Conservation (phyloP, 1,284 basidiomycete genomes). For the Leucoagaricus sp. region DNA sequence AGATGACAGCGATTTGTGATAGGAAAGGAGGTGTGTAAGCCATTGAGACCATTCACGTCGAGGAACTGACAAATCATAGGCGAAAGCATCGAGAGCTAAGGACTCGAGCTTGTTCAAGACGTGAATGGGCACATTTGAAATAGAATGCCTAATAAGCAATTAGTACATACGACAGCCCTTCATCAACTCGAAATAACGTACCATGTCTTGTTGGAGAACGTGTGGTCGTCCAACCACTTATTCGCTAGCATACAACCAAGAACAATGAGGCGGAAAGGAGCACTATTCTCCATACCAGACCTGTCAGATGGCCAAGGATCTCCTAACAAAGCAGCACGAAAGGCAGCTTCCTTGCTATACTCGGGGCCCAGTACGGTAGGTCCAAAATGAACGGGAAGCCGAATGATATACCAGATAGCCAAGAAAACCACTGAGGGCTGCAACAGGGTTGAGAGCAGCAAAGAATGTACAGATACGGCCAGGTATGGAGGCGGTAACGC, state of each 20-base stretch:
- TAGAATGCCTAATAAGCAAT: slow-evolving; percentile 60
- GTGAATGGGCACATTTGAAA: slow-evolving; percentile 71
- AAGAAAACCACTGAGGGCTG: slow-evolving; percentile 81
- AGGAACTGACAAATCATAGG: slow-evolving; percentile 68
- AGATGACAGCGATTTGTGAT: slow-evolving; percentile 63
- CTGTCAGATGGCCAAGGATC: slow-evolving; percentile 48
- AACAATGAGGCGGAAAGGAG: slow-evolving; percentile 72
- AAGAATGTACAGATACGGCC: slow-evolving; percentile 66
- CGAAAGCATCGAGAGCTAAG: slow-evolving; percentile 67
- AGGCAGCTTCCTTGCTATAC: slow-evolving; percentile 57
- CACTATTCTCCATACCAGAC: slow-evolving; percentile 54
- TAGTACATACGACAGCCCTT: slow-evolving; percentile 3
- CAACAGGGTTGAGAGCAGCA: slow-evolving; percentile 76
- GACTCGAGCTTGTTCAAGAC: slow-evolving; percentile 71
- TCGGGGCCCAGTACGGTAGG: slow-evolving; percentile 44
- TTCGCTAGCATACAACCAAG: slow-evolving; percentile 89
- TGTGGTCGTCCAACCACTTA: slow-evolving; percentile 92
- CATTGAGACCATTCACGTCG: slow-evolving; percentile 66
- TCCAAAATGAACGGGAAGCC: slow-evolving; percentile 71
- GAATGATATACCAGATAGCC: slow-evolving; percentile 82
- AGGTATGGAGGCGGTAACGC: slow-evolving; percentile 53
- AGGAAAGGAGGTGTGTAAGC: slow-evolving; percentile 61
- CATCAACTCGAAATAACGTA: slow-evolving; percentile 37
- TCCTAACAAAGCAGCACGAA: slow-evolving; percentile 64
- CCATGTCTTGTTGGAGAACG: slow-evolving; percentile 93